These are phyloP conservation scores for Fraxinus americana DNA, from an alignment of 257 asterid genomes.

Conservation along the genomic window DNA sequence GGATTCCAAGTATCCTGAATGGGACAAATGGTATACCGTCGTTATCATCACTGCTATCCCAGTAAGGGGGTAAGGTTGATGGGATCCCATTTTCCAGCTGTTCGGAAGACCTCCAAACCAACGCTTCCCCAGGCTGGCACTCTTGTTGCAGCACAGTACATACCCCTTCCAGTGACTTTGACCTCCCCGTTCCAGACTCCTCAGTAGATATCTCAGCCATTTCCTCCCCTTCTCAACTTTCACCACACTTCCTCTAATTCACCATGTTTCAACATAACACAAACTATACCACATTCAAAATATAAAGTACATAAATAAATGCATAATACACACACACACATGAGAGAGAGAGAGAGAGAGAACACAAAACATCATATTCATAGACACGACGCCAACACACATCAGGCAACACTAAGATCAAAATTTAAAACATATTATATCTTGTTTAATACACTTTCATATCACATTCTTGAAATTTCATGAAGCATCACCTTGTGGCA, in stretches of 20 bases:
- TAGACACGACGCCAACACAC: too few species aligned
- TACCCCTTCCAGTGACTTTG: conserved; percentile 42
- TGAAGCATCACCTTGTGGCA: too few species aligned
- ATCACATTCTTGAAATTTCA: too few species aligned
- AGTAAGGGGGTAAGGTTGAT: conserved; percentile 80
- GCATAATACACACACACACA: too few species aligned
- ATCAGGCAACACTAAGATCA: too few species aligned
- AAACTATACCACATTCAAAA: conserved; percentile 5
- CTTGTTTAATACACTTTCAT: too few species aligned
- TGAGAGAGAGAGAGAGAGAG: too few species aligned
- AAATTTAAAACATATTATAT: too few species aligned
- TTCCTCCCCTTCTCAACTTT: conserved; percentile 51
- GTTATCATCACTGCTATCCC: conserved; percentile 73
- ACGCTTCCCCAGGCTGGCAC: conserved; percentile 65
- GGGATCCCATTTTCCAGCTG: conserved; percentile 75
- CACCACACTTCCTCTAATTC: conserved; percentile 50
- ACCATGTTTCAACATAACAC: conserved; percentile 36
- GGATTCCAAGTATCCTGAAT: not conserved
- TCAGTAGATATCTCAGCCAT: conserved; percentile 62
- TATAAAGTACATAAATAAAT: too few species aligned
- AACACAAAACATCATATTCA: too few species aligned
- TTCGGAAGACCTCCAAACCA: conserved; percentile 77
- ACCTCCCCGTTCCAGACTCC: conserved; percentile 54
- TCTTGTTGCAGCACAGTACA: conserved; percentile 53
- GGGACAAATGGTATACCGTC: conserved; percentile 43